Conservation (phyloP, 1,284 basidiomycete genomes). For the Microbotryomycetes sp. region DNA sequence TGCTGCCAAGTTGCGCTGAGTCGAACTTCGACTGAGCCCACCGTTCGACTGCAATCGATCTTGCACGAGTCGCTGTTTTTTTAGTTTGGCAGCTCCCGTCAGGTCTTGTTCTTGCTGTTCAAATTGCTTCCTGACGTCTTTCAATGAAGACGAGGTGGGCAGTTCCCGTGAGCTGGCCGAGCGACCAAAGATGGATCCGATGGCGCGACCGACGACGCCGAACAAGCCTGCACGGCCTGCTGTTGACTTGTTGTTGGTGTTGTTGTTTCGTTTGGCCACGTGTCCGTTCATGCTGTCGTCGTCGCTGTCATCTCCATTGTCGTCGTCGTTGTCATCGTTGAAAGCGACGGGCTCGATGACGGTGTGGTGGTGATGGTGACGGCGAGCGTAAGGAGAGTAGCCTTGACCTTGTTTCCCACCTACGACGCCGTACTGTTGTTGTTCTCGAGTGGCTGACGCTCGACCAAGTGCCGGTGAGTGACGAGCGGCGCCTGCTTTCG, state of each 20-base stretch:
- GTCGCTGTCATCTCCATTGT: background rate
- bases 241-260: constrained; percentile 3
- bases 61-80: background rate
- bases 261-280: background rate
- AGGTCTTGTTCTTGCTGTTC: constrained; percentile 3
- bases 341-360: background rate
- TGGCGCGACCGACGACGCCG: background rate
- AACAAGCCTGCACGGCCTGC: background rate
- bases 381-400: constrained; percentile 27
- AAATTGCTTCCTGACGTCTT: constrained; percentile 19
- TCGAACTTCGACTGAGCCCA: background rate
- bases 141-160: constrained; percentile 10
- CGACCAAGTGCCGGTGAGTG: too few species aligned
- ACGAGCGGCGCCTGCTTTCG: too few species aligned
- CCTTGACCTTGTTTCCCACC: constrained; percentile 20
- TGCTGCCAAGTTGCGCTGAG: background rate
- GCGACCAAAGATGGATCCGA: background rate
- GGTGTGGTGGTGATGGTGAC: background rate
- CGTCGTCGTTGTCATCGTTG: background rate
- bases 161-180: constrained; percentile 2
- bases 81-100: background rate
- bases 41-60: background rate
- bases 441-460: too few species aligned
- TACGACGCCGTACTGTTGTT: constrained; percentile 11
- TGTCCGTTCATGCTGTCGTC: background rate